Percentiles rank a stretch among this genome's conserved stretches.
phyloP scores from a whole-genome alignment of 83 land plant genomes.

The Thuja plicata region DNA sequence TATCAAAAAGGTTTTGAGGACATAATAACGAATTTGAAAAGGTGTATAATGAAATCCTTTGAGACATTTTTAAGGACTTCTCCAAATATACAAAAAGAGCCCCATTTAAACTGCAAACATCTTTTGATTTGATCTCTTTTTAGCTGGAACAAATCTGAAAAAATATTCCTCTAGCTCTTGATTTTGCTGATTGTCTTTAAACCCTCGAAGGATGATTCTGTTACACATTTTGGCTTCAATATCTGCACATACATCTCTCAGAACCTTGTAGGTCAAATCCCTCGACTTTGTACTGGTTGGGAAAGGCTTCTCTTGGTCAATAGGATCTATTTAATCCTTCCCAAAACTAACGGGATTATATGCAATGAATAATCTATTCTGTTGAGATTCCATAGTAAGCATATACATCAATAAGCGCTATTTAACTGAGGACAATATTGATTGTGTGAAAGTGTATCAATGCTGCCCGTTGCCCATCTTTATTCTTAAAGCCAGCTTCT shows the following conservation, averaged over 20 bases:
- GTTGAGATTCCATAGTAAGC: not conserved
- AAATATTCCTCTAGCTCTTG: too few relatives aligned
- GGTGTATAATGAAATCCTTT: too few relatives aligned
- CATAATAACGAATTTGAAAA: too few relatives aligned
- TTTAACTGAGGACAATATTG: too few relatives aligned
- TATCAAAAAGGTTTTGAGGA: too few relatives aligned
- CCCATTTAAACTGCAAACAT: too few relatives aligned
- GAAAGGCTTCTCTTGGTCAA: not conserved
- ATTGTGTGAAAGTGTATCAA: too few relatives aligned
- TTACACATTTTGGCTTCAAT: not conserved
- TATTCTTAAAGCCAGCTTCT: slow-evolving; percentile 14
- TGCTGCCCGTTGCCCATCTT: slow-evolving; percentile 7
- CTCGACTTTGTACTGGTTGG: not conserved
- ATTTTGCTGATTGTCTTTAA: not conserved
- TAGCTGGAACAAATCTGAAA: too few relatives aligned
- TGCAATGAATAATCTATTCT: not conserved
- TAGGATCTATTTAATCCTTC: not conserved
- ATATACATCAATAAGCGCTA: too few relatives aligned
- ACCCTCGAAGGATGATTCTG: not conserved
- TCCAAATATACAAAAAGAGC: too few relatives aligned
- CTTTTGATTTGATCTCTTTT: too few relatives aligned
- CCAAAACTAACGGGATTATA: not conserved
- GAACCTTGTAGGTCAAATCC: not conserved
- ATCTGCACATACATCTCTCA: not conserved
- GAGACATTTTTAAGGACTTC: too few relatives aligned